These are phyloP conservation scores for Choiromyces venosus DNA, from an alignment of 495 filamentous ascomycete species.

Conservation along the genomic window DNA sequence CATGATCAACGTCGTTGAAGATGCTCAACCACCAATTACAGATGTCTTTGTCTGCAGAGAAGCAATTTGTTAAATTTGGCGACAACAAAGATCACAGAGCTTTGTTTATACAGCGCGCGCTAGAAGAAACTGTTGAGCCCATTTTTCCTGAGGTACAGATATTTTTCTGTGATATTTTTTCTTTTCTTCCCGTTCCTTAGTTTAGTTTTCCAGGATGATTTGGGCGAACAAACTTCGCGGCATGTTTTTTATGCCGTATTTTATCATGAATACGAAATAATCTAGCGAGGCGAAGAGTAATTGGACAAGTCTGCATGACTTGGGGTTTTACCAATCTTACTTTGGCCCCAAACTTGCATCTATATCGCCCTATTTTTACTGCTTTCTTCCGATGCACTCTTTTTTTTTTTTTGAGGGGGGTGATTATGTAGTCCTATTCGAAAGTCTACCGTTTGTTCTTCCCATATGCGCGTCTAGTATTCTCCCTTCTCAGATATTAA, in stretches of 20 bases:
- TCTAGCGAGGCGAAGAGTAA: not conserved
- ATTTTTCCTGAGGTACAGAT: not conserved
- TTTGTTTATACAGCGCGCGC: not conserved
- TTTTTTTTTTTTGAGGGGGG: conserved; percentile 11
- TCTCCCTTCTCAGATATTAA: conserved; percentile 21
- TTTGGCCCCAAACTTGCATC: conserved; percentile 22
- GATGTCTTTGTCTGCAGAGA: too few species aligned
- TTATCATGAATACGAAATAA: not conserved
- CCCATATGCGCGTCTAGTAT: conserved; percentile 23
- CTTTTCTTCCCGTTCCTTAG: not conserved
- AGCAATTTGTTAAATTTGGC: not conserved
- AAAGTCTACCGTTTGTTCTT: conserved; percentile 16
- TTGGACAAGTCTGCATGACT: not conserved
- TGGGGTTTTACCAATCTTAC: conserved; percentile 11
- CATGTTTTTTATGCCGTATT: not conserved
- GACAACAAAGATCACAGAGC: not conserved
- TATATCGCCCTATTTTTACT: conserved; percentile 27
- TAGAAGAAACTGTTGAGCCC: not conserved
- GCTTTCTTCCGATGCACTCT: conserved; percentile 13
- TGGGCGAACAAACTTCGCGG: not conserved
- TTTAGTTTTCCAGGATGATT: not conserved
- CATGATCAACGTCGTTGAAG: not conserved
- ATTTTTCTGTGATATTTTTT: not conserved
- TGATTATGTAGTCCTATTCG: conserved; percentile 32
- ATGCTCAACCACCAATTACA: not conserved